Evolutionary conservation across 495 filamentous ascomycete species (phyloP).

Genomic region (Penicillium diatomitis): DNA sequence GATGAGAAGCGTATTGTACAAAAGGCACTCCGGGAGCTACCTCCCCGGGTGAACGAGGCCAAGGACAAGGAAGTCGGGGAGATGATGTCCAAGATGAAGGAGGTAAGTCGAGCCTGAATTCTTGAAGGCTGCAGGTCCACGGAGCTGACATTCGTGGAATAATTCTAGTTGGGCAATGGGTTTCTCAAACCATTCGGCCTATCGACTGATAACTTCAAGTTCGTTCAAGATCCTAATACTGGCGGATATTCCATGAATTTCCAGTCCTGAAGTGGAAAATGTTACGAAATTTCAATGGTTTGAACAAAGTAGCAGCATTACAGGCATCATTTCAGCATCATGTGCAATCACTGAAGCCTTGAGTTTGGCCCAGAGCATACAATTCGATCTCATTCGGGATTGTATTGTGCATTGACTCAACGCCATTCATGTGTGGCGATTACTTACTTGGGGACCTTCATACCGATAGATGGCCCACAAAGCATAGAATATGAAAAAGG

Average conservation of each 20-base stretch:
- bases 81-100: constrained; percentile 95
- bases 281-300: too few relatives aligned
- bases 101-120: constrained; percentile 39
- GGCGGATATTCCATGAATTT: constrained; percentile 94
- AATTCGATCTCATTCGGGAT: too few relatives aligned
- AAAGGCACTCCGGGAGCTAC: constrained; percentile 53
- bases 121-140: too few relatives aligned
- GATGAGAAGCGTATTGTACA: constrained; percentile 60
- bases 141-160: constrained; percentile 4
- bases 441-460: too few relatives aligned
- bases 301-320: too few relatives aligned
- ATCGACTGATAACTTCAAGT: constrained; percentile 86
- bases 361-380: too few relatives aligned
- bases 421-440: too few relatives aligned
- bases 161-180: constrained; percentile 67
- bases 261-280: constrained; percentile 19
- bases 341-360: too few relatives aligned
- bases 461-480: too few relatives aligned
- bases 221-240: constrained; percentile 79
- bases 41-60: constrained; percentile 58
- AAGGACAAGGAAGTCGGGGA: constrained; percentile 82
- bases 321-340: too few relatives aligned
- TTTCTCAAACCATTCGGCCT: constrained; percentile 88
- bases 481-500: too few relatives aligned
- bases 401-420: too few relatives aligned